Percentiles rank a stretch among this genome's conserved stretches.
These are phyloP conservation scores for Balansia obtecta DNA, from an alignment of 2,329 filamentous ascomycete species.

Conservation along the genomic window DNA sequence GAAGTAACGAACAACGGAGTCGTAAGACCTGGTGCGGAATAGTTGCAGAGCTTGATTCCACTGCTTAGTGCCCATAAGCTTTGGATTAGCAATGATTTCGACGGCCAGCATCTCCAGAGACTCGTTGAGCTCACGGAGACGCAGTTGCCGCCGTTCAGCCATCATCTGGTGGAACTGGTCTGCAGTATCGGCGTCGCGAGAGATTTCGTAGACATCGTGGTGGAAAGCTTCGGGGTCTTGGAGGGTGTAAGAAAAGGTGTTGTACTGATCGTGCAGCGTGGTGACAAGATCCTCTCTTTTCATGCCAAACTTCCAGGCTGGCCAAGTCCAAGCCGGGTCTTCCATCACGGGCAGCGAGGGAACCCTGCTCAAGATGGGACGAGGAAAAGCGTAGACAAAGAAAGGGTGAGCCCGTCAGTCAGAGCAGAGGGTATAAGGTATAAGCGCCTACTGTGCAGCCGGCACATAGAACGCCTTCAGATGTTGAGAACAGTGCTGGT, in stretches of 20 bases:
- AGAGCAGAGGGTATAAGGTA: background rate
- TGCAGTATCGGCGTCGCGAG: slow-evolving; percentile 33
- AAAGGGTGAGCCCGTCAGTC: slow-evolving; percentile 1
- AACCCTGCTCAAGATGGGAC: background rate
- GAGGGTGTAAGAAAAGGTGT: slow-evolving; percentile 42
- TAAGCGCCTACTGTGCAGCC: slow-evolving; percentile 2
- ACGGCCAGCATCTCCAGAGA: slow-evolving; percentile 44
- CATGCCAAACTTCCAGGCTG: slow-evolving; percentile 51
- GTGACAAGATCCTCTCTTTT: slow-evolving; percentile 46
- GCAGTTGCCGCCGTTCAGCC: slow-evolving; percentile 39
- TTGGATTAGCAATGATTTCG: slow-evolving; percentile 48
- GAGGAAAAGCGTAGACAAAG: background rate
- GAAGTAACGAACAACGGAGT: slow-evolving; percentile 48
- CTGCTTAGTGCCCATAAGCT: slow-evolving; percentile 44
- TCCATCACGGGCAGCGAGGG: slow-evolving; percentile 31
- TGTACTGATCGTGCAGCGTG: slow-evolving; percentile 46
- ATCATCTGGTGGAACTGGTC: slow-evolving; percentile 44
- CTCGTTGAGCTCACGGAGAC: slow-evolving; percentile 41
- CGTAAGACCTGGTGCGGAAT: slow-evolving; percentile 45
- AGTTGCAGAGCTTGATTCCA: slow-evolving; percentile 47
- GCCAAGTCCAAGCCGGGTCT: slow-evolving; percentile 41
- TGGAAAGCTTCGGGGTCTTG: slow-evolving; percentile 50
- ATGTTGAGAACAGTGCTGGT: slow-evolving; percentile 4
- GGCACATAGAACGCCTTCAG: slow-evolving; percentile 7
- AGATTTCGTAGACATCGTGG: slow-evolving; percentile 48